A percentile compares a stretch with the other conserved stretches of the same genome.
phyloP scores from a whole-genome alignment of 805 yeast species.

The Kluyveromyces wickerhamii region DNA sequence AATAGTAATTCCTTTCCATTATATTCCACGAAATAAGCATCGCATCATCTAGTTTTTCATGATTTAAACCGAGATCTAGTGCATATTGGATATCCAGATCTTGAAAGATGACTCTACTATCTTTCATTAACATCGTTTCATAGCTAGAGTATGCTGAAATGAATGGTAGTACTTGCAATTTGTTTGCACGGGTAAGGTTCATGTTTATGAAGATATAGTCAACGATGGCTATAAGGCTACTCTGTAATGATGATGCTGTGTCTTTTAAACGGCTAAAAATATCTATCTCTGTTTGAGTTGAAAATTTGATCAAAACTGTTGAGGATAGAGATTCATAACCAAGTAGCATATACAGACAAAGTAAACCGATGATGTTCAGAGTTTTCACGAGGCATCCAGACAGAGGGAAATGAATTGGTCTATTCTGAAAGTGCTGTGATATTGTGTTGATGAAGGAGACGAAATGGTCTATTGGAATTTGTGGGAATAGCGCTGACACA shows the following conservation, averaged over 20 bases:
- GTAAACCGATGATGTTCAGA: background rate
- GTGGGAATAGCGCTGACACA: background rate
- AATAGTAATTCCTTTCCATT: slow-evolving; percentile 23
- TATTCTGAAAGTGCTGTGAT: background rate
- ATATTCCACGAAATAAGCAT: slow-evolving; percentile 22
- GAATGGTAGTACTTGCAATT: background rate
- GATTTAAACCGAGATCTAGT: slow-evolving; percentile 20
- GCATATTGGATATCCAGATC: slow-evolving; percentile 20
- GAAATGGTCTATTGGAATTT: slow-evolving; percentile 1
- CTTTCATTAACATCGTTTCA: background rate
- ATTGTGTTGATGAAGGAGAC: background rate
- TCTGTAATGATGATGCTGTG: background rate
- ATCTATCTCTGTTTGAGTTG: background rate
- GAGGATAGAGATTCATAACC: slow-evolving; percentile 23
- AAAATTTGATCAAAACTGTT: slow-evolving; percentile 22
- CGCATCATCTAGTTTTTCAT: slow-evolving; percentile 19
- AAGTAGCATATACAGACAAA: slow-evolving; percentile 15
- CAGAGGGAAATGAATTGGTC: background rate
- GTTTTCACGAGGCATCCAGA: slow-evolving; percentile 1
- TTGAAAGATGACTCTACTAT: background rate
- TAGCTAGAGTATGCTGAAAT: background rate
- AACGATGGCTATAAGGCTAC: background rate
- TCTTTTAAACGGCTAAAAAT: background rate
- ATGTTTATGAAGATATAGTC: background rate
- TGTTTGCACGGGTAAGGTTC: background rate